Conservation (phyloP, 2,329 filamentous ascomycete species). For the Botrytis hyacinthi region DNA sequence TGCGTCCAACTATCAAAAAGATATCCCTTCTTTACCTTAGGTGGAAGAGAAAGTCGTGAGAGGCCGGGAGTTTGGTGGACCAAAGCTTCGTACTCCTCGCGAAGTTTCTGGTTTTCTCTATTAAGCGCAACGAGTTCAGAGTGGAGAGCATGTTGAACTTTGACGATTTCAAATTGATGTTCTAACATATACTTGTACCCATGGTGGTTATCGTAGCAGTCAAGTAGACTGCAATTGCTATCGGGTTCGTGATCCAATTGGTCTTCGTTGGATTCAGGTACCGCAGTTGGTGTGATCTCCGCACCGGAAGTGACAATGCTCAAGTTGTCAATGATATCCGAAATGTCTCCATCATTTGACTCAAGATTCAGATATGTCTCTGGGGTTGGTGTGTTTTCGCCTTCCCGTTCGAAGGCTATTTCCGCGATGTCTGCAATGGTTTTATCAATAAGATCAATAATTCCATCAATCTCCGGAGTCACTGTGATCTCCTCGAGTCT, state of each 20-base stretch:
- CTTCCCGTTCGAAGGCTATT: neutral
- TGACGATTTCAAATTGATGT: neutral
- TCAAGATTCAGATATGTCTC: neutral
- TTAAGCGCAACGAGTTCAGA: neutral
- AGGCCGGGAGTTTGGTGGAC: neutral
- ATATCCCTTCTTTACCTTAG: neutral
- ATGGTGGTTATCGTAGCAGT: neutral
- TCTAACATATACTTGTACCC: neutral
- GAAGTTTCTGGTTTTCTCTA: neutral
- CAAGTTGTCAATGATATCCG: too few relatives aligned
- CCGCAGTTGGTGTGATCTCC: neutral
- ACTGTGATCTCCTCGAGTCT: neutral
- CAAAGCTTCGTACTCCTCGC: neutral
- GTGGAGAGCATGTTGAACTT: too few relatives aligned
- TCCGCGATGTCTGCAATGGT: neutral
- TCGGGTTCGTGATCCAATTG: neutral
- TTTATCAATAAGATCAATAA: neutral
- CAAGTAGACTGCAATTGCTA: neutral
- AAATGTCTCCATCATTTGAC: neutral
- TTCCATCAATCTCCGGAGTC: neutral
- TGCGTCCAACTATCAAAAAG: fast-evolving
- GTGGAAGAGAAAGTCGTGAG: neutral
- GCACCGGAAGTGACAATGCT: neutral
- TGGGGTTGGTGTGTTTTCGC: neutral
- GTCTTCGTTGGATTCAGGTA: neutral